Conservation (phyloP, 2,329 filamentous ascomycete genomes). For the Xylaria sp. region DNA sequence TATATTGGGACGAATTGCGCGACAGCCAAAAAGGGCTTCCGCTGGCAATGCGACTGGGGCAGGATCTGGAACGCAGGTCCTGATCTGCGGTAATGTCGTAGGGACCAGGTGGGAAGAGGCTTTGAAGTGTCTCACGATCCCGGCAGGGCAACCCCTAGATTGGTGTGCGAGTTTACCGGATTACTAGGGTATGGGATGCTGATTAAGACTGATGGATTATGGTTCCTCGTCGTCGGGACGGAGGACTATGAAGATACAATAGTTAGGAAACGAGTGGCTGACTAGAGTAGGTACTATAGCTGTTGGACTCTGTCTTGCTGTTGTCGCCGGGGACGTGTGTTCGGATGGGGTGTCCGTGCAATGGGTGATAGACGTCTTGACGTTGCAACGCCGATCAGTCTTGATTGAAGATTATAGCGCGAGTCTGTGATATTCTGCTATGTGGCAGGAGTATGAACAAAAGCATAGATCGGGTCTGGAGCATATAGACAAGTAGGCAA, state of each 20-base stretch:
- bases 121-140: constrained; percentile 37
- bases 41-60: constrained; percentile 12
- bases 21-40: constrained; percentile 5
- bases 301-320: not conserved
- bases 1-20: constrained; percentile 8
- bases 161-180: constrained; percentile 4
- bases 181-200: not conserved
- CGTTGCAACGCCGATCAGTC: constrained; percentile 13
- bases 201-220: constrained; percentile 13
- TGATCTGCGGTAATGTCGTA: constrained; percentile 24
- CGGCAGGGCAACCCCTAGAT: constrained; percentile 18
- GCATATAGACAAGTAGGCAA: not conserved
- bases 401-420: constrained; percentile 11
- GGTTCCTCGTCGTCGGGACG: not conserved
- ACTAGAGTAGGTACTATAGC: not conserved
- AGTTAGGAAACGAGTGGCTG: constrained; percentile 5
- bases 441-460: too few species aligned
- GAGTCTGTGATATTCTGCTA: constrained; percentile 3
- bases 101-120: constrained; percentile 20
- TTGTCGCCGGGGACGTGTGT: constrained; percentile 1
- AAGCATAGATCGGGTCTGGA: not conserved
- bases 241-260: constrained; percentile 8
- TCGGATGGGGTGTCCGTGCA: not conserved
- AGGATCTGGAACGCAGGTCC: constrained; percentile 21
- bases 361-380: constrained; percentile 5